phyloP scores from a whole-genome alignment of 2,329 filamentous ascomycete genomes.

The Coniella lustricola region DNA sequence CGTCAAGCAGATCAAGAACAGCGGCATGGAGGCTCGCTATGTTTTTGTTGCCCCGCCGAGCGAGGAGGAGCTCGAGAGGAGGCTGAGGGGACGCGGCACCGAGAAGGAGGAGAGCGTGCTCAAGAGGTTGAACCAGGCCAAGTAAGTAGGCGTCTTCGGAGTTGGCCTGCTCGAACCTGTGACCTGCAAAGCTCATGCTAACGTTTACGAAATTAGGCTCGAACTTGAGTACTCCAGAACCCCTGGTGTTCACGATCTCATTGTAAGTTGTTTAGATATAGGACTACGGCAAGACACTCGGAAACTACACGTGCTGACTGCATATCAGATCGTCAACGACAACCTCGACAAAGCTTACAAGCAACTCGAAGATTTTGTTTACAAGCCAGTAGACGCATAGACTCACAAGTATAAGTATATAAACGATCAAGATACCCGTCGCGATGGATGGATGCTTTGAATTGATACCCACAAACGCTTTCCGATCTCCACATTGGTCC shows the following conservation, averaged over 20 bases:
- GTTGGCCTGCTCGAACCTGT: too few relatives aligned
- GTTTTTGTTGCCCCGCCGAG: slow-evolving; percentile 80
- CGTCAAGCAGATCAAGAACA: slow-evolving; percentile 85
- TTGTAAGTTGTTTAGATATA: slow-evolving; percentile 16
- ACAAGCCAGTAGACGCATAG: slow-evolving; percentile 24
- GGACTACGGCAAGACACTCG: not conserved
- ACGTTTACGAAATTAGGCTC: slow-evolving; percentile 24
- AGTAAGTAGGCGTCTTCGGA: slow-evolving; percentile 20
- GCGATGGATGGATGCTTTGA: not conserved
- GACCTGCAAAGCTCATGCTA: too few relatives aligned
- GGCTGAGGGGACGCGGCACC: slow-evolving; percentile 69
- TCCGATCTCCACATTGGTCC: too few relatives aligned
- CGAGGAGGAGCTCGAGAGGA: slow-evolving; percentile 63
- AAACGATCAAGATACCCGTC: not conserved
- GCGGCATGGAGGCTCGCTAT: slow-evolving; percentile 67
- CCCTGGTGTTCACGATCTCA: slow-evolving; percentile 47
- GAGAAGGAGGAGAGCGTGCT: slow-evolving; percentile 66
- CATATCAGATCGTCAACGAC: slow-evolving; percentile 28
- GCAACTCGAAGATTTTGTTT: slow-evolving; percentile 45
- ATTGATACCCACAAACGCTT: not conserved
- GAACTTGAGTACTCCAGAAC: slow-evolving; percentile 69
- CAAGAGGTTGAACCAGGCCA: slow-evolving; percentile 64
- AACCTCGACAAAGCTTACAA: slow-evolving; percentile 44
- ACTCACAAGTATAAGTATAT: not conserved
- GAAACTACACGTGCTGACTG: not conserved